Base-by-base conservation (phyloP, 2,329 filamentous ascomycete species). In the Penicillium paneum region DNA sequence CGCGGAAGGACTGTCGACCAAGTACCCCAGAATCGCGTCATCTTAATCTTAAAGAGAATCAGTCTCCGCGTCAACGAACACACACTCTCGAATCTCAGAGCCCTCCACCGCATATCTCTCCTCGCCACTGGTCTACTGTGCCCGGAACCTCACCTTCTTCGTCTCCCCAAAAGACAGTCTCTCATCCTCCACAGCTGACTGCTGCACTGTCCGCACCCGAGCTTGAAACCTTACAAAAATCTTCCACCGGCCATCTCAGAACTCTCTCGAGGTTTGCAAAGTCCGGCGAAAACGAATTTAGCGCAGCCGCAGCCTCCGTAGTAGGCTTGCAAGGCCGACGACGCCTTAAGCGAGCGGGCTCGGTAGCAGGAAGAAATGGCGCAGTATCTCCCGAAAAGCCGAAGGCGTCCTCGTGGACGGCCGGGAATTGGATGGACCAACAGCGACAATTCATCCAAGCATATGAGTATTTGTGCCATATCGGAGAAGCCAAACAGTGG, bases 401-500 rank as follows among this genome's bases (percentile, higher is more conserved):
- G 78, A 78, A 76, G 52, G 79, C 75, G 26, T 90, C 87, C 62
- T 83, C 85, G 45, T 94, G 91, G 87, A 85, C 90, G 59, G 86
- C 87, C 19, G 84, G 89, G 46, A 96, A 93, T 70, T 99, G 94
- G 94, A 99, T 99, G 93, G 94, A 99, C 72, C 94, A 96, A 70
- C 93, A 99, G 71, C 85, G 94, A 26, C 93, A 97, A 71, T 97
- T 97, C 67, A 77, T 99, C 49, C 90, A 96, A 73, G 94, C 94
- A 7, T 99, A 99, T 70, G 94, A 99, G 72, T 99, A 99, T 71
- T 87, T 99, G 35, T 99, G 94, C 71, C 94, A 99, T 69, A 97
- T 99, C 62, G 94, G 94, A 71, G 94, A 99, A 78, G 94, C 94
- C 21, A 97, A 97, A 71, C 93, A 97, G 74, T 99, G 94, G 94